Percentiles rank a stretch among this genome's conserved stretches.
phyloP scores from a whole-genome alignment of 345 rosid genomes.

The Hibiscus syriacus region DNA sequence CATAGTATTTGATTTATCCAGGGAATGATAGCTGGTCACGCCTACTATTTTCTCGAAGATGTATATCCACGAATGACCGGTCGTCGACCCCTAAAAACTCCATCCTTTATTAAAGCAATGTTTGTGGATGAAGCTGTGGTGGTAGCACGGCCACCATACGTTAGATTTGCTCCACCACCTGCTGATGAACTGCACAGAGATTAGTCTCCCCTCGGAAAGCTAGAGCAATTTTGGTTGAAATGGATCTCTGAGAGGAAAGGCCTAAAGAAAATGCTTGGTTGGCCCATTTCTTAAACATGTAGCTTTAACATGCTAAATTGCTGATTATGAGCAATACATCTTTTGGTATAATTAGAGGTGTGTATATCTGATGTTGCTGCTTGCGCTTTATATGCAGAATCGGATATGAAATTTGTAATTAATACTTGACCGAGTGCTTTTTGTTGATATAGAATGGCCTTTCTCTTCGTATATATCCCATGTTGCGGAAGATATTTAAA shows the following conservation, averaged over 20 bases:
- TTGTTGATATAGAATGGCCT: background rate
- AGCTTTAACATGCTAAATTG: background rate
- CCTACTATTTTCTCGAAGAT: slow-evolving; percentile 90
- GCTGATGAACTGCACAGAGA: slow-evolving; percentile 57
- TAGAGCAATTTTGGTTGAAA: background rate
- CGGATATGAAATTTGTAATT: background rate
- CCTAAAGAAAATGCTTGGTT: background rate
- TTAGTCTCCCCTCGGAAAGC: background rate
- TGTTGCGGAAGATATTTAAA: background rate
- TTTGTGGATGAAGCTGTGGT: slow-evolving; percentile 84
- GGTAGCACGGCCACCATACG: slow-evolving; percentile 64
- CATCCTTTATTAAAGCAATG: slow-evolving; percentile 63
- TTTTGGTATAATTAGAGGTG: background rate
- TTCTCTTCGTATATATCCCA: background rate
- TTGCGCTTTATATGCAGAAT: slow-evolving; percentile 4
- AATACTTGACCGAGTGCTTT: background rate
- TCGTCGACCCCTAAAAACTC: slow-evolving; percentile 75
- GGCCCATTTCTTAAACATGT: background rate
- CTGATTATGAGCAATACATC: background rate
- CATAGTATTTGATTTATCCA: slow-evolving; percentile 24
- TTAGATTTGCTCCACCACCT: slow-evolving; percentile 72
- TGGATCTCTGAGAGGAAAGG: background rate
- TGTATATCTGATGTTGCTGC: slow-evolving; percentile 12
- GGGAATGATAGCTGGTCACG: slow-evolving; percentile 99
- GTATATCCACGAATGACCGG: slow-evolving; percentile 85